Percentiles rank a stretch among this genome's conserved stretches.
Evolutionary conservation across 225 moss, liverwort and hornwort genomes (phyloP).

Genomic region (Pleurozium schreberi): DNA sequence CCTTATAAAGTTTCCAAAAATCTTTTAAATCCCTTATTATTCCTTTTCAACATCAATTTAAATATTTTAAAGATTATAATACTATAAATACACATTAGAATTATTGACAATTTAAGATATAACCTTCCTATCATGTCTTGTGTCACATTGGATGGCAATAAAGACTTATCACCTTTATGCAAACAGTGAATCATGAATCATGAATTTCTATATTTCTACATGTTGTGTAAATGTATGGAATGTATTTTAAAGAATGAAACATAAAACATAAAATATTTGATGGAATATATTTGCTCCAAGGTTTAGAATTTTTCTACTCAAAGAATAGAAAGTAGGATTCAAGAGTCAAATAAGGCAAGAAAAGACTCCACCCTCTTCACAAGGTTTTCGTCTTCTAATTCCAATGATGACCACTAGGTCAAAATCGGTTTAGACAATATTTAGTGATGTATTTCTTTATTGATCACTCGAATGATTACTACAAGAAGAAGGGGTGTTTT

Average conservation of each 20-base stretch:
- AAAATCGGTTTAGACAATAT: no score
- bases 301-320: no score
- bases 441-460: no score
- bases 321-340: no score
- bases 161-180: rapidly evolving
- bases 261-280: no score
- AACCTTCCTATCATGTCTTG: neutral
- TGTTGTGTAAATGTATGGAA: neutral
- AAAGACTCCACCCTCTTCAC: no score
- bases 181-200: neutral
- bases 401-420: no score
- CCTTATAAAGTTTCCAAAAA: rapidly evolving
- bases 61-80: neutral
- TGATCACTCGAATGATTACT: no score
- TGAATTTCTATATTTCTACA: neutral
- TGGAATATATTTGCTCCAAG: no score
- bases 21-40: neutral
- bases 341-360: no score
- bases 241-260: neutral
- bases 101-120: neutral
- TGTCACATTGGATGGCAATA: rapidly evolving
- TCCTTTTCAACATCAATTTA: neutral
- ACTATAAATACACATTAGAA: neutral
- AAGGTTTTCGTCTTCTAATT: no score
- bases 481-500: no score